Evolutionary conservation across 2,329 filamentous ascomycete genomes (phyloP), one percentile per base, ranked within the genome.

Genomic region (Grosmannia huntii): DNA sequence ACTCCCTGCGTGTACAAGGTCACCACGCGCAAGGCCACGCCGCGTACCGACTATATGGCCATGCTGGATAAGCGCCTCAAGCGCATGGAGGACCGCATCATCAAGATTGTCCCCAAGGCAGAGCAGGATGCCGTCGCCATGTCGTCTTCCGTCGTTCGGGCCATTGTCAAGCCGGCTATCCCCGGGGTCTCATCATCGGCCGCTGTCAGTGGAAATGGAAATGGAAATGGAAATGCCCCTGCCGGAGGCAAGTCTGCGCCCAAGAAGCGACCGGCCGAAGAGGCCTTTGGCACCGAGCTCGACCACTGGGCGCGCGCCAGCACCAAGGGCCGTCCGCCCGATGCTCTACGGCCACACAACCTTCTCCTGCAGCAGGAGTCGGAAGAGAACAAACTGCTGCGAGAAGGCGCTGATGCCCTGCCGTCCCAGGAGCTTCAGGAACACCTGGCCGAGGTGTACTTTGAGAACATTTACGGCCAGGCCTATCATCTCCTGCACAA

Each of bases 1-100:
- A 95, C 95, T 65, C 92, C 92, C 1, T 99, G 94, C 69, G 91
- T 97, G 5, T 99, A 97, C 78, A 97, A 97, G 68, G 90, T 96
- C 60, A 97, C 91, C 0, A 90, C 91, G 4, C 81, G 94, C 60
- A 97, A 97, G 71, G 90, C 92, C 1, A 90, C 91, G 4, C 94
- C 94, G 3, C 81, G 94, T 56, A 97, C 94, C 21, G 94, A 97
- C 71, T 97, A 97, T 71, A 97, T 97, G 94, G 90, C 91, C 49
- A 97, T 97, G 90, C 75, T 97, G 65, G 94, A 97, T 73, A 96
- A 96, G 73, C 82, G 94, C 57, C 72, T 97, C 64, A 96, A 95
- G 75, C 81, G 92, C 59, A 97, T 97, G 94, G 94, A 99, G 71
- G 92, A 97, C 67, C 86, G 92, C 59, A 94, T 97, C 62, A 95